These are phyloP conservation scores for Acanthamoeba lenticulata DNA, from an alignment of 208 protist genomes.

Conservation along the genomic window DNA sequence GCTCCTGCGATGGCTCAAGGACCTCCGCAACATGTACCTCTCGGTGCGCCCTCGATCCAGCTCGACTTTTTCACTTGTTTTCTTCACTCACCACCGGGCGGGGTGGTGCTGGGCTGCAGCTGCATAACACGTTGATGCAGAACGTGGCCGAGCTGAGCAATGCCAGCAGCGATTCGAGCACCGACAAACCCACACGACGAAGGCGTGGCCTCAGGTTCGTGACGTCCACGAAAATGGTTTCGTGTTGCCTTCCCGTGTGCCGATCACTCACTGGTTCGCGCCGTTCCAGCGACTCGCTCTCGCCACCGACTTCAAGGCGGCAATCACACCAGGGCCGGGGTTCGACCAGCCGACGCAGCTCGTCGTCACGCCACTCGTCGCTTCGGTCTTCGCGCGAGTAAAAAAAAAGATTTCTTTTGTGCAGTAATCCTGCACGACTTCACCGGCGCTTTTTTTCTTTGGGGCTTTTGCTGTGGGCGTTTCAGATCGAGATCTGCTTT, in stretches of 20 bases:
- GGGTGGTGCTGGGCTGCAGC: not conserved
- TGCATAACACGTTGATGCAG: not conserved
- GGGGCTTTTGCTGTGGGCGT: not conserved
- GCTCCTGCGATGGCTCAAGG: not conserved
- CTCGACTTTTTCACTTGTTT: not conserved
- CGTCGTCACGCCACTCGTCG: not conserved
- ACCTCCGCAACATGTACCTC: slow-evolving; percentile 57
- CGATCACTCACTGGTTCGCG: no score
- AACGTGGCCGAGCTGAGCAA: not conserved
- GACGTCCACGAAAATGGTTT: no score
- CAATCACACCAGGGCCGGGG: not conserved
- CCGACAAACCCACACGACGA: not conserved
- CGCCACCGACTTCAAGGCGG: not conserved
- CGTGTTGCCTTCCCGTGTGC: no score
- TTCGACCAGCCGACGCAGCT: not conserved
- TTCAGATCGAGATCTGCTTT: not conserved
- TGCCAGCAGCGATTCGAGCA: not conserved
- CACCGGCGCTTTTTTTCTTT: not conserved
- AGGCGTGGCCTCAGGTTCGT: not conserved
- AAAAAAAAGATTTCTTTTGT: no score
- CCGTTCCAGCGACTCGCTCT: not conserved
- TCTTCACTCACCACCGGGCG: not conserved
- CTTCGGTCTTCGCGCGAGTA: not conserved
- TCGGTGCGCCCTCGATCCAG: not conserved
- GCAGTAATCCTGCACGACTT: no score